Percentiles rank a stretch among this genome's conserved stretches.
These are phyloP conservation scores for Penicillium salamii DNA, from an alignment of 495 filamentous ascomycete species.

Conservation along the genomic window DNA sequence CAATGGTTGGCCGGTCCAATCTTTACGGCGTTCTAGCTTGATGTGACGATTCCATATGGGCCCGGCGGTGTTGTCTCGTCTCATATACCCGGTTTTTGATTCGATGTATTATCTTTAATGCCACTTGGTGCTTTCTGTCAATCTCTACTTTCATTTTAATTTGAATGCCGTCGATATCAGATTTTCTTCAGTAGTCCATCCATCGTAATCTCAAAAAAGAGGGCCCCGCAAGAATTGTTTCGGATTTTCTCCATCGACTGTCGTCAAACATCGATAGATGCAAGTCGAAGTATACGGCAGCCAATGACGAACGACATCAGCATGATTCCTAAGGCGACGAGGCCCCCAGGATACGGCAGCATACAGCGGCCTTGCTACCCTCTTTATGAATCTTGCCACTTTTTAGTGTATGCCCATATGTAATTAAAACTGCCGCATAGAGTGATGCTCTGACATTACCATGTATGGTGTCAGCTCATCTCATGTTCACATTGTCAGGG, in stretches of 20 bases:
- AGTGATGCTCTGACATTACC: too few relatives aligned
- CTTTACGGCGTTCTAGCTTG: slow-evolving; percentile 24
- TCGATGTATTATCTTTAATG: slow-evolving; percentile 7
- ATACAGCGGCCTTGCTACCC: too few relatives aligned
- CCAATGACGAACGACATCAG: not conserved
- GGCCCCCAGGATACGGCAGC: slow-evolving; percentile 4
- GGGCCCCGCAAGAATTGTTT: too few relatives aligned
- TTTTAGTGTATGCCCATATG: too few relatives aligned
- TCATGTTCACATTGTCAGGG: too few relatives aligned
- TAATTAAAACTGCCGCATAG: too few relatives aligned
- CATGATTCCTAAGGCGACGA: slow-evolving; percentile 2
- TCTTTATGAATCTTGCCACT: too few relatives aligned
- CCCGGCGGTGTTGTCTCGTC: slow-evolving; percentile 23
- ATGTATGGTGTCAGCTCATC: too few relatives aligned
- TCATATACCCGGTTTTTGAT: slow-evolving; percentile 28
- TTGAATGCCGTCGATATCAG: not conserved
- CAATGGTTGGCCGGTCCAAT: not conserved
- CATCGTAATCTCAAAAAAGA: too few relatives aligned
- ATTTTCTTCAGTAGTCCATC: too few relatives aligned
- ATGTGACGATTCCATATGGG: slow-evolving; percentile 15
- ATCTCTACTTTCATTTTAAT: not conserved
- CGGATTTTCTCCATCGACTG: too few relatives aligned
- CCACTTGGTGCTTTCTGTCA: not conserved
- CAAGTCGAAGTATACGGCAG: slow-evolving; percentile 1
- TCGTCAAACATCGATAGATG: too few relatives aligned